phyloP scores from a whole-genome alignment of 208 protist genomes.

The Leishmania arabica region DNA sequence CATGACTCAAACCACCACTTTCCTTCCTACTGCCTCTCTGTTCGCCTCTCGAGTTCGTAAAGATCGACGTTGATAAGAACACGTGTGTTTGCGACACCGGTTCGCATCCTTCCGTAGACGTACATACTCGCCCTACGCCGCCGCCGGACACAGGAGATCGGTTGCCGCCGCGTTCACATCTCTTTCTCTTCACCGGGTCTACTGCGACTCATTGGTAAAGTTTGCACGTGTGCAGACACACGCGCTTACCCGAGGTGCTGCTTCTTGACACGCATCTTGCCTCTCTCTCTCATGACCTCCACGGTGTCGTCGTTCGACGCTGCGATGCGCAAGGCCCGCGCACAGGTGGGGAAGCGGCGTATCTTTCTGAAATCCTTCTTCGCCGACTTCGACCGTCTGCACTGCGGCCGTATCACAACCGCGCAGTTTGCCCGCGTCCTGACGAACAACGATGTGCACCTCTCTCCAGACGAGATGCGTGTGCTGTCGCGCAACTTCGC shows the following conservation, averaged over 20 bases:
- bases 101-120: neutral
- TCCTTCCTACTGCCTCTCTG: neutral
- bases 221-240: neutral
- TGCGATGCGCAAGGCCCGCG: constrained; percentile 48
- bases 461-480: constrained; percentile 49
- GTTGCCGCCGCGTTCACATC: neutral
- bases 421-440: constrained; percentile 78
- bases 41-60: neutral
- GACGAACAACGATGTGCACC: constrained; percentile 51
- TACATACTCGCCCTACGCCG: neutral
- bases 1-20: neutral
- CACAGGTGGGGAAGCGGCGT: constrained; percentile 61
- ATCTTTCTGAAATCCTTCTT: constrained; percentile 83
- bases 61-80: neutral
- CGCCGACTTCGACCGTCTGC: constrained; percentile 83
- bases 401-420: constrained; percentile 73
- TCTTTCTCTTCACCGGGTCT: neutral
- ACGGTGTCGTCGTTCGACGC: constrained; percentile 7
- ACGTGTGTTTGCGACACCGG: neutral
- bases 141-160: neutral
- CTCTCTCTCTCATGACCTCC: constrained; percentile 7
- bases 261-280: neutral
- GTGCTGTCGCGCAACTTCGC: constrained; percentile 43
- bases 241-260: neutral
- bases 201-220: neutral